A percentile compares a stretch with the other conserved stretches of the same genome.
phyloP scores from a whole-genome alignment of 1,284 basidiomycete genomes.

The Coriolopsis trogii region DNA sequence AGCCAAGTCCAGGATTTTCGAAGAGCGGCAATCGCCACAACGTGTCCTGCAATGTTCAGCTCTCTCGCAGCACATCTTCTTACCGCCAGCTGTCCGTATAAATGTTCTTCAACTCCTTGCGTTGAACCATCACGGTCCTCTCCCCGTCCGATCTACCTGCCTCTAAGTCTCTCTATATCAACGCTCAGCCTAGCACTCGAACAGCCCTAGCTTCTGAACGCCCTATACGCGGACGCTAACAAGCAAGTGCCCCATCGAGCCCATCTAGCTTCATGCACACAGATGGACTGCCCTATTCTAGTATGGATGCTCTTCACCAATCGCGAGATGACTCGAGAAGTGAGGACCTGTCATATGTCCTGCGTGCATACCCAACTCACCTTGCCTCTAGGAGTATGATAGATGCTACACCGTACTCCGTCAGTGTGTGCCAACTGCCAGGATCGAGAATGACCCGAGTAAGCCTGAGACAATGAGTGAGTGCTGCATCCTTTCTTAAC shows the following conservation, averaged over 20 bases:
- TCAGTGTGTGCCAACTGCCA: conserved; percentile 54
- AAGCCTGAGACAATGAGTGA: conserved; percentile 67
- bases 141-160: not conserved
- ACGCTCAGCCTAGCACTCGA: no score
- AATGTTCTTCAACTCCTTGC: conserved; percentile 13
- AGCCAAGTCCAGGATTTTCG: conserved; percentile 14
- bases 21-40: conserved; percentile 27
- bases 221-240: not conserved
- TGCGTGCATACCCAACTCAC: not conserved
- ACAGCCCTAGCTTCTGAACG: not conserved
- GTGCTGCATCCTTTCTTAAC: conserved; percentile 29
- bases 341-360: conserved; percentile 33
- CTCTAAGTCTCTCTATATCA: no score
- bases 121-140: conserved; percentile 2
- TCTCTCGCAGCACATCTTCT: conserved; percentile 13
- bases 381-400: conserved; percentile 61
- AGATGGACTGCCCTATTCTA: conserved; percentile 64
- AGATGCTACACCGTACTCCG: conserved; percentile 46
- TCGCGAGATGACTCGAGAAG: conserved; percentile 67
- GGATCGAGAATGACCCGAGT: conserved; percentile 52
- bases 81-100: conserved; percentile 17
- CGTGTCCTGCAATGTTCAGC: conserved; percentile 25
- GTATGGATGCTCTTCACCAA: conserved; percentile 80
- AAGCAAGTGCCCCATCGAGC: conserved; percentile 9
- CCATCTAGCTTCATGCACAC: conserved; percentile 21